Evolutionary conservation across 2,329 filamentous ascomycete genomes (phyloP).

Genomic region (Fusarium piperis): DNA sequence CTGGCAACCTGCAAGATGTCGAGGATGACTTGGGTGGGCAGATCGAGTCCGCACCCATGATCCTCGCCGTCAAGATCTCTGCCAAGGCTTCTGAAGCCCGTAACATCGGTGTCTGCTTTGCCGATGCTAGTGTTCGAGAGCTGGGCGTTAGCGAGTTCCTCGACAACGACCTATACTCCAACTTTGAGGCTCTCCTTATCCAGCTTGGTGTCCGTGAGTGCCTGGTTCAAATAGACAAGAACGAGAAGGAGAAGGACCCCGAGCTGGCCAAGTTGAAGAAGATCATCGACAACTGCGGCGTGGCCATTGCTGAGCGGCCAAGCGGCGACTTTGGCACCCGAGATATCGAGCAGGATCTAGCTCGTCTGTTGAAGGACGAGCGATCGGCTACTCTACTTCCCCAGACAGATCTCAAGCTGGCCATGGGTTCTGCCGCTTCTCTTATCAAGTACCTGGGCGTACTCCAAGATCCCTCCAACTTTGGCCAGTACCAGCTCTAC

Average conservation of each 20-base stretch:
- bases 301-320: conserved; percentile 85
- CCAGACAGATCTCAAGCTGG: conserved; percentile 91
- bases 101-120: conserved; percentile 94
- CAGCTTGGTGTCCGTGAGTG: conserved; percentile 97
- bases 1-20: conserved; percentile 95
- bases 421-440: conserved; percentile 93
- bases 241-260: conserved; percentile 85
- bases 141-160: conserved; percentile 96
- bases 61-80: conserved; percentile 91
- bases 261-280: conserved; percentile 87
- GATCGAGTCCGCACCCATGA: conserved; percentile 91
- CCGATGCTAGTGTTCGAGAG: conserved; percentile 94
- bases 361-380: conserved; percentile 88
- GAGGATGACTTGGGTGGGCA: conserved; percentile 92
- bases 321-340: conserved; percentile 82
- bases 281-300: conserved; percentile 91
- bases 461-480: conserved; percentile 91
- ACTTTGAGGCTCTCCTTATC: conserved; percentile 95
- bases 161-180: conserved; percentile 98
- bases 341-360: conserved; percentile 95
- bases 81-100: conserved; percentile 87
- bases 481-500: conserved; percentile 96
- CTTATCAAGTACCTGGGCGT: conserved; percentile 94
- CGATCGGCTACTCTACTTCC: conserved; percentile 79
- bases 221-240: conserved; percentile 80